Conservation (phyloP, 768 basidiomycete genomes). For the Mycena albidolilacea region DNA sequence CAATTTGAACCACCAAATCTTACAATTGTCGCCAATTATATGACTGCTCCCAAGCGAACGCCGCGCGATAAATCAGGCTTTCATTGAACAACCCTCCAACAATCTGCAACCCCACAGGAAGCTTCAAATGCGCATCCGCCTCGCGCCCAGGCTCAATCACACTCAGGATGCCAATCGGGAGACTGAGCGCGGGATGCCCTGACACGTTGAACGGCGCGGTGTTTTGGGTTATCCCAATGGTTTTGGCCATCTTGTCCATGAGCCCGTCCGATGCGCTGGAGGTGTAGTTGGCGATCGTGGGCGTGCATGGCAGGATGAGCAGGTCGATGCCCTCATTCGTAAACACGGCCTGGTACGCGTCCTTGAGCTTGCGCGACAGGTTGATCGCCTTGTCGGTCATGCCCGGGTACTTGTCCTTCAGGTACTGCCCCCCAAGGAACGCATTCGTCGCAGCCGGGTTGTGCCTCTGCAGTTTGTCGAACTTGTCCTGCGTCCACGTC, state of each 20-base stretch:
- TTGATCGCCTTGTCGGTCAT: slow-evolving; percentile 54
- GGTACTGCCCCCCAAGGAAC: slow-evolving; percentile 29
- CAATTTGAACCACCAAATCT: not conserved
- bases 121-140: slow-evolving; percentile 50
- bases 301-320: slow-evolving; percentile 55
- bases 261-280: slow-evolving; percentile 43
- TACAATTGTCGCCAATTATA: slow-evolving; percentile 43
- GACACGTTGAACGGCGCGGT: slow-evolving; percentile 51
- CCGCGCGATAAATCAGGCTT: slow-evolving; percentile 46
- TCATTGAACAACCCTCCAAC: slow-evolving; percentile 60
- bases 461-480: slow-evolving; percentile 49
- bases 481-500: slow-evolving; percentile 55
- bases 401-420: slow-evolving; percentile 32
- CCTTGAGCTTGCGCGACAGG: slow-evolving; percentile 51
- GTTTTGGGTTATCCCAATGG: slow-evolving; percentile 47
- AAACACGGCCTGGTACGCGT: slow-evolving; percentile 51
- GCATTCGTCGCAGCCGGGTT: slow-evolving; percentile 31
- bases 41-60: slow-evolving; percentile 46
- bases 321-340: slow-evolving; percentile 47
- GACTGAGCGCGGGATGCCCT: slow-evolving; percentile 59
- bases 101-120: slow-evolving; percentile 63
- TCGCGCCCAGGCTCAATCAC: slow-evolving; percentile 41
- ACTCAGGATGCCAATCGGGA: slow-evolving; percentile 57
- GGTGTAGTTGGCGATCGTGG: slow-evolving; percentile 51
- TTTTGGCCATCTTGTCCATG: slow-evolving; percentile 48